Percentiles rank a stretch among this genome's conserved stretches.
These are phyloP conservation scores for Hapsidospora chrysogenum DNA, from an alignment of 495 filamentous ascomycete species.

Conservation along the genomic window DNA sequence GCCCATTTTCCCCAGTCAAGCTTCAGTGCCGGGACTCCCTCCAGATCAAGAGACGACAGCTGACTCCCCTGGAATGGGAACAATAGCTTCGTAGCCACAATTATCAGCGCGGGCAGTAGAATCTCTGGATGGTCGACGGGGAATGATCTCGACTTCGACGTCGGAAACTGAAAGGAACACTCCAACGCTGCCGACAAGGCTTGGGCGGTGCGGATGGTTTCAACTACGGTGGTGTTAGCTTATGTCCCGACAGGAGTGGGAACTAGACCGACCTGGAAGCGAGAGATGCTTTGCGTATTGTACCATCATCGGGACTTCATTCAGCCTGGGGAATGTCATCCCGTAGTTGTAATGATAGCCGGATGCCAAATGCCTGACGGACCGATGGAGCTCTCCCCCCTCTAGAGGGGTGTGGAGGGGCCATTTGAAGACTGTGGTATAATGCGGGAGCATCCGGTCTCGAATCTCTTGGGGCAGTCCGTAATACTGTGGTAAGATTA, in stretches of 20 bases:
- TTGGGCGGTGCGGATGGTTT: slow-evolving; percentile 47
- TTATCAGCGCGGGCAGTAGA: slow-evolving; percentile 49
- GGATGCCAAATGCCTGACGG: slow-evolving; percentile 40
- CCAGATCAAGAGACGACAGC: slow-evolving; percentile 54
- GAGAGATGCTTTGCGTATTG: slow-evolving; percentile 56
- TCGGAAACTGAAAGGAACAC: slow-evolving; percentile 39
- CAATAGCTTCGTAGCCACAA: slow-evolving; percentile 61
- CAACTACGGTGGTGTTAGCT: slow-evolving; percentile 29
- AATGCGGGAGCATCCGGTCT: slow-evolving; percentile 42
- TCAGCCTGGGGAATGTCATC: slow-evolving; percentile 56
- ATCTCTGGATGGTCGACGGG: slow-evolving; percentile 49
- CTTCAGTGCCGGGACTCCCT: too few relatives aligned
- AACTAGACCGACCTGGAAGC: slow-evolving; percentile 48
- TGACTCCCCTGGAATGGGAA: slow-evolving; percentile 62
- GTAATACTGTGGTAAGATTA: slow-evolving; percentile 15
- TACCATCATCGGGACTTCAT: slow-evolving; percentile 46
- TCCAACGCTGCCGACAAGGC: slow-evolving; percentile 39
- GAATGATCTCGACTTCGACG: slow-evolving; percentile 9
- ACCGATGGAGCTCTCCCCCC: slow-evolving; percentile 42
- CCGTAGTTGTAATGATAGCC: slow-evolving; percentile 50
- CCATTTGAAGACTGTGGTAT: slow-evolving; percentile 37
- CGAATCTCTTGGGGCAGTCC: slow-evolving; percentile 50
- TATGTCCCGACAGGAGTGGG: too few relatives aligned
- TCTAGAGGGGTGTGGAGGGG: slow-evolving; percentile 28
- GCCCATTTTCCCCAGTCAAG: slow-evolving; percentile 1